Conservation (phyloP, 73 alveolate species). For the Paramecium octaurelia region DNA sequence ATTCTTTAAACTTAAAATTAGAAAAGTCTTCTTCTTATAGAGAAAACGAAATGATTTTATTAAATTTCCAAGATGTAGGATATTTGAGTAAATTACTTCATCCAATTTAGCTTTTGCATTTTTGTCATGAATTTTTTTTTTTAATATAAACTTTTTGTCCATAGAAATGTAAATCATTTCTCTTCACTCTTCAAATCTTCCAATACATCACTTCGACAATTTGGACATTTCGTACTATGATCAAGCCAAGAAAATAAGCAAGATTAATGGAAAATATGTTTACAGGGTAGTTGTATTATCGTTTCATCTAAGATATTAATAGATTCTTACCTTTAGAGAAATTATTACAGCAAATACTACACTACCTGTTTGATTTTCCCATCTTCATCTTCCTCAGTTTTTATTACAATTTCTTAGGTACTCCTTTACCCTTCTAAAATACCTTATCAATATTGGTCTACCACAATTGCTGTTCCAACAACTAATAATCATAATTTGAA, state of each 20-base stretch:
- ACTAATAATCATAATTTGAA: not conserved
- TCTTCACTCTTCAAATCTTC: not conserved
- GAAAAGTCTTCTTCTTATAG: not conserved
- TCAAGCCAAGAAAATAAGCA: conserved; percentile 53
- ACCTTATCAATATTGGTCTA: not conserved
- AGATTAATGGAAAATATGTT: conserved; percentile 30
- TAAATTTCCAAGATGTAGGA: not conserved
- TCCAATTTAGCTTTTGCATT: not conserved
- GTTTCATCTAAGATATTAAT: conserved; percentile 23
- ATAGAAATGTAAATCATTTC: conserved; percentile 3
- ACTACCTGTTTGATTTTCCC: conserved; percentile 23
- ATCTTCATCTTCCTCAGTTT: conserved; percentile 42
- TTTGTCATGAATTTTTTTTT: not conserved
- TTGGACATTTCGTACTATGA: conserved; percentile 46
- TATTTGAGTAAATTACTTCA: not conserved
- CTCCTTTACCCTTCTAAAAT: not conserved
- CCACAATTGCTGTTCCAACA: not conserved
- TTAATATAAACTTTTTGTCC: not conserved
- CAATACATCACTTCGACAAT: conserved; percentile 50
- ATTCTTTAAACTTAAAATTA: not conserved
- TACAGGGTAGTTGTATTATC: conserved; percentile 33
- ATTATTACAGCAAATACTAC: conserved; percentile 40
- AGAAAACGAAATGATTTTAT: not conserved
- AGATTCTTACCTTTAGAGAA: conserved; percentile 1
- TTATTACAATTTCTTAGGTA: not conserved